Conservation (phyloP, 1,284 basidiomycete species). For the Sporisorium graminicola region DNA sequence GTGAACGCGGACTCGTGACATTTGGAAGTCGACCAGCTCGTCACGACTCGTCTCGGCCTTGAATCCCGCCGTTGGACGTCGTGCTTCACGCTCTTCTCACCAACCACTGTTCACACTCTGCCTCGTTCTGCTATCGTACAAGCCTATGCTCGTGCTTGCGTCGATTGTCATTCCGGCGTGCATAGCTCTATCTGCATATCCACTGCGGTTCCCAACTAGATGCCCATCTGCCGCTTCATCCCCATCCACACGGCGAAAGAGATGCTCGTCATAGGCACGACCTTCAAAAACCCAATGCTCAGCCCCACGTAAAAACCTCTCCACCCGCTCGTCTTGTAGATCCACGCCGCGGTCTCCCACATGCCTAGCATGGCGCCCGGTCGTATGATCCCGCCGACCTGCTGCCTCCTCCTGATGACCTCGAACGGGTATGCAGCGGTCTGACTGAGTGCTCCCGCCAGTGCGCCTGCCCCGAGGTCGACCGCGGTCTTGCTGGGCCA, state of each 20-base stretch:
- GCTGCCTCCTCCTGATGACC: slow-evolving; percentile 91
- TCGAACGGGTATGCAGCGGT: slow-evolving; percentile 97
- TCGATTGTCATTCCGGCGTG: neutral
- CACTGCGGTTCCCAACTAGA: slow-evolving; percentile 21
- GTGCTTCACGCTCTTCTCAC: neutral
- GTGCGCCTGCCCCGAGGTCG: slow-evolving; percentile 83
- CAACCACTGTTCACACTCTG: neutral
- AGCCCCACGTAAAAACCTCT: slow-evolving; percentile 94
- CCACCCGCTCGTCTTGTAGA: slow-evolving; percentile 82
- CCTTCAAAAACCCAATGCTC: slow-evolving; percentile 92
- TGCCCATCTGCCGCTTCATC: slow-evolving; percentile 68
- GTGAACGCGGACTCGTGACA: too few relatives aligned
- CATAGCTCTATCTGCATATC: too few relatives aligned
- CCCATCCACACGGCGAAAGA: slow-evolving; percentile 66
- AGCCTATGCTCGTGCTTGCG: neutral
- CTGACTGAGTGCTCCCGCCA: slow-evolving; percentile 90
- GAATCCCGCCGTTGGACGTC: too few relatives aligned
- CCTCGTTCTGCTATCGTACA: neutral
- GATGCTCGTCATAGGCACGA: slow-evolving; percentile 88
- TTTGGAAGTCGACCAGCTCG: too few relatives aligned
- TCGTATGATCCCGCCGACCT: slow-evolving; percentile 79
- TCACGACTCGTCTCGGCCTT: too few relatives aligned
- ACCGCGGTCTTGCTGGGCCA: slow-evolving; percentile 69
- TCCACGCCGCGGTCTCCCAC: slow-evolving; percentile 70
- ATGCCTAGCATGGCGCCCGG: slow-evolving; percentile 65